Evolutionary conservation across 1,139 yeast genomes (phyloP).

Genomic region (Candida sanyaensis): DNA sequence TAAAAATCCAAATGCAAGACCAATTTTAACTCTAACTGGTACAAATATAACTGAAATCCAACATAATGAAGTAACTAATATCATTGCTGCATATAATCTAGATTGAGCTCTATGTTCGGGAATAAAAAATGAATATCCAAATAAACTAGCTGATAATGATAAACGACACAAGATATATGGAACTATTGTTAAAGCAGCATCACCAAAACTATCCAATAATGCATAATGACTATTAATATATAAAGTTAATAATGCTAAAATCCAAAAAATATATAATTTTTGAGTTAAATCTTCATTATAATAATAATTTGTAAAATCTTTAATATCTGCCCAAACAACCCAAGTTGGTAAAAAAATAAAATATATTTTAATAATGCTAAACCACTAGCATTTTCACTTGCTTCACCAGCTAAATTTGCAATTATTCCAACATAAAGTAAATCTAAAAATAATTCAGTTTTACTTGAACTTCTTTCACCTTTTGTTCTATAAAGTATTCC

Average conservation of each 20-base stretch:
- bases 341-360: constrained; percentile 56
- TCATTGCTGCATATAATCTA: constrained; percentile 37
- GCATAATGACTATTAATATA: constrained; percentile 52
- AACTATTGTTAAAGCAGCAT: constrained; percentile 46
- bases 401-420: constrained; percentile 58
- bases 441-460: constrained; percentile 61
- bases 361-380: constrained; percentile 49
- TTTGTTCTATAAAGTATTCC: constrained; percentile 58
- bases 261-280: constrained; percentile 55
- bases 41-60: constrained; percentile 55
- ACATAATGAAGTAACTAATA: constrained; percentile 34
- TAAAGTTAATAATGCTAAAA: constrained; percentile 49
- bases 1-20: constrained; percentile 44
- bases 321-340: constrained; percentile 66
- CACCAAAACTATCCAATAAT: constrained; percentile 32
- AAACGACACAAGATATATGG: constrained; percentile 51
- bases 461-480: constrained; percentile 54
- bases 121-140: constrained; percentile 50
- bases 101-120: constrained; percentile 58
- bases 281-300: constrained; percentile 64
- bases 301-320: constrained; percentile 66
- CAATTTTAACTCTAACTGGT: constrained; percentile 46
- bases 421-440: constrained; percentile 66
- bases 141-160: constrained; percentile 34
- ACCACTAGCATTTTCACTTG: constrained; percentile 54